phyloP scores from a whole-genome alignment of 2,329 filamentous ascomycete genomes.

The Colletotrichum tropicicola region DNA sequence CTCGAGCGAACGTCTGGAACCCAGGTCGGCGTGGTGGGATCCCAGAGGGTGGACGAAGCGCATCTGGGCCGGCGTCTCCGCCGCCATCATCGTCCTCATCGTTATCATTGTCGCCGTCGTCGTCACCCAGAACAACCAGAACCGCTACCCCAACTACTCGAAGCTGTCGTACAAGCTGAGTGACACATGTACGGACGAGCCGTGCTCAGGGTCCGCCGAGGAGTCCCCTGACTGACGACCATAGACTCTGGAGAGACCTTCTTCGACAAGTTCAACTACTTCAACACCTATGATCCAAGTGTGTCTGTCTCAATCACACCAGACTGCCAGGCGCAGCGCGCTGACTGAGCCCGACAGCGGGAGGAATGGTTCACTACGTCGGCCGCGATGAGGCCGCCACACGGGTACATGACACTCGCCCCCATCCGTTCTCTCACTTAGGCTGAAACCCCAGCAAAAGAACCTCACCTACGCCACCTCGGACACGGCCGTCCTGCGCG shows the following conservation, averaged over 20 bases:
- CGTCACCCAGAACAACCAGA: conserved; percentile 48
- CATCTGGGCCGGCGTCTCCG: conserved; percentile 54
- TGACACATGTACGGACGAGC: conserved; percentile 55
- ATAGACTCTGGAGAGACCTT: conserved; percentile 59
- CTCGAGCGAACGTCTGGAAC: conserved; percentile 1
- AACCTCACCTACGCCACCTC: conserved; percentile 69
- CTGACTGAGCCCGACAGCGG: conserved; percentile 38
- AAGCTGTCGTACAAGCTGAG: conserved; percentile 55
- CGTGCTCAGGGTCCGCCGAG: background rate
- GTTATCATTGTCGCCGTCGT: conserved; percentile 57
- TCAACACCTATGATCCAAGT: conserved; percentile 58
- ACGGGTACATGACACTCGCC: conserved; percentile 45
- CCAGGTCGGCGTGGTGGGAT: conserved; percentile 47
- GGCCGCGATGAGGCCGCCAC: conserved; percentile 48
- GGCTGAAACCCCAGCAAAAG: conserved; percentile 38
- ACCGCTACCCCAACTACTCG: conserved; percentile 58
- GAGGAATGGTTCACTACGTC: conserved; percentile 64
- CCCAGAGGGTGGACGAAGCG: conserved; percentile 62
- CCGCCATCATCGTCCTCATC: conserved; percentile 53
- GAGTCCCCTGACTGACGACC: conserved; percentile 14
- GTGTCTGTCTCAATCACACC: conserved; percentile 33
- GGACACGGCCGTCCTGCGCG: conserved; percentile 63
- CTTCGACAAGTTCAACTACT: conserved; percentile 66
- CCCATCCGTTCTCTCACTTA: background rate
- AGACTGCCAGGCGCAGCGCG: conserved; percentile 16